These are phyloP conservation scores for Rhododendron ovatum DNA, from an alignment of 148 eudicot species.

Conservation along the genomic window DNA sequence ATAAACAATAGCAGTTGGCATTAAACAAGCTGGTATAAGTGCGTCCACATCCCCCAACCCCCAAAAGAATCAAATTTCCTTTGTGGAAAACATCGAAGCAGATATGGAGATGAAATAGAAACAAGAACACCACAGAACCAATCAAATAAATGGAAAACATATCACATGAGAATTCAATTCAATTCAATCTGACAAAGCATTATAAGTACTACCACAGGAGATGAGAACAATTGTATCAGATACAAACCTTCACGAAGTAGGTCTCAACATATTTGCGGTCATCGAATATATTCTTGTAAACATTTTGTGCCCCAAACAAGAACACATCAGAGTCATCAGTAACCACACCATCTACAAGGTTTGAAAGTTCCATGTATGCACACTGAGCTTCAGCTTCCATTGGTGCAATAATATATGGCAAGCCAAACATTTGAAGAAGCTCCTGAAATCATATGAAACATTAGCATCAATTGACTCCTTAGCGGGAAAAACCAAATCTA, in stretches of 20 bases:
- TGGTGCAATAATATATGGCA: constrained; percentile 97
- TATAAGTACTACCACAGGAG: not conserved
- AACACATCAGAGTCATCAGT: constrained; percentile 98
- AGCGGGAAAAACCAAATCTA: not conserved
- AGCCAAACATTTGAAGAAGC: constrained; percentile 97
- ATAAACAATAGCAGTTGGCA: constrained; percentile 20
- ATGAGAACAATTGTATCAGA: not conserved
- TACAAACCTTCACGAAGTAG: constrained; percentile 77
- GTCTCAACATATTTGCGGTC: constrained; percentile 99
- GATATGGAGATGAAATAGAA: not conserved
- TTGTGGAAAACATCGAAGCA: not conserved
- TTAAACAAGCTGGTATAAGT: constrained; percentile 1
- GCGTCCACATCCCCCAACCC: not conserved
- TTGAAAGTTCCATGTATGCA: constrained; percentile 87
- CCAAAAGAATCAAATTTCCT: not conserved
- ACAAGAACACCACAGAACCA: constrained; percentile 1
- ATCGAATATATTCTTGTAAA: constrained; percentile 95
- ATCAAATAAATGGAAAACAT: not conserved
- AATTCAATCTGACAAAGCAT: not conserved
- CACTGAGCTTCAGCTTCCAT: constrained; percentile 99
- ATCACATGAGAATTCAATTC: not conserved
- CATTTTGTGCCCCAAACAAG: constrained; percentile 88
- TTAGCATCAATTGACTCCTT: not conserved
- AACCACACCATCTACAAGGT: constrained; percentile 98
- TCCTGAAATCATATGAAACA: constrained; percentile 49